Percentiles rank a stretch among this genome's conserved stretches.
Conservation (phyloP, 2,329 filamentous ascomycete genomes). For the Ceratocystis variospora region DNA sequence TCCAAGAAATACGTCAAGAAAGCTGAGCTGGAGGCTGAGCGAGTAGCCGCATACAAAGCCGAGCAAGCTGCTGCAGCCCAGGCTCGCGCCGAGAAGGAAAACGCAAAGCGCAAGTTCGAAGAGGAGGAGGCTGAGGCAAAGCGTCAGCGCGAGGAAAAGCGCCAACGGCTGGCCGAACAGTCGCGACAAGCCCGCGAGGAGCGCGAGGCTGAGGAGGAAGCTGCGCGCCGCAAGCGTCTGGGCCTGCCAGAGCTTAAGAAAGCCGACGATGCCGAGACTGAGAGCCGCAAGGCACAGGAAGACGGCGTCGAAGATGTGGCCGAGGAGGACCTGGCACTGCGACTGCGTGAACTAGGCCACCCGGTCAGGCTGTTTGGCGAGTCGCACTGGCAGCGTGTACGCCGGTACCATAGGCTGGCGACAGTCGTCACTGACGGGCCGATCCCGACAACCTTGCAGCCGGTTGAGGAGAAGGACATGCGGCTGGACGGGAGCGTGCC, state of each 20-base stretch:
- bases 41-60: constrained; percentile 63
- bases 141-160: constrained; percentile 65
- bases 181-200: constrained; percentile 55
- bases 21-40: constrained; percentile 70
- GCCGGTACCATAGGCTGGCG: constrained; percentile 54
- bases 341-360: constrained; percentile 57
- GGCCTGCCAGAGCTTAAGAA: constrained; percentile 61
- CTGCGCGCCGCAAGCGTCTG: constrained; percentile 56
- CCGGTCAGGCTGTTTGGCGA: constrained; percentile 73
- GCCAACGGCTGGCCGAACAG: constrained; percentile 66
- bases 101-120: constrained; percentile 76
- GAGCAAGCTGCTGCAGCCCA: constrained; percentile 64
- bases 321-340: constrained; percentile 54
- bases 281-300: constrained; percentile 21
- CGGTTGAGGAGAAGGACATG: constrained; percentile 78
- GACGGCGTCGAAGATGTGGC: constrained; percentile 46
- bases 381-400: constrained; percentile 51
- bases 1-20: constrained; percentile 68
- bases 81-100: constrained; percentile 53
- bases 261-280: constrained; percentile 29
- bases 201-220: constrained; percentile 59
- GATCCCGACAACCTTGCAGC: constrained; percentile 70
- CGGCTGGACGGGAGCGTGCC: constrained; percentile 55
- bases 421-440: constrained; percentile 56
- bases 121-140: constrained; percentile 66